Conservation (phyloP, 192 early-diverging fungal genomes). For the Linnemannia exigua region DNA sequence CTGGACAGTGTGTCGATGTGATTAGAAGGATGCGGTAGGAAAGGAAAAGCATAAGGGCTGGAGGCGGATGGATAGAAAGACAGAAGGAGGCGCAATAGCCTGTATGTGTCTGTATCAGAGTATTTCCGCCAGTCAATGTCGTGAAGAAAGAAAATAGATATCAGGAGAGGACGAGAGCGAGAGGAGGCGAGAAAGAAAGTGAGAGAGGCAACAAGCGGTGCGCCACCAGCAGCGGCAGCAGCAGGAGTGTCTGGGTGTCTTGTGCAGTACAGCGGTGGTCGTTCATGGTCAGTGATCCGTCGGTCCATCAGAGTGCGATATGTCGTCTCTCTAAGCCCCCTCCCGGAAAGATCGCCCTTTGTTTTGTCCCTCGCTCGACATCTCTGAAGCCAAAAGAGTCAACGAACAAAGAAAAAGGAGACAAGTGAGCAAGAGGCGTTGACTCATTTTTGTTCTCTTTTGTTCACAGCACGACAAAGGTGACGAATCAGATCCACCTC, state of each 20-base stretch:
- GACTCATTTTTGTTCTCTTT: slow-evolving; percentile 15
- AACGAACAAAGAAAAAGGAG: neutral
- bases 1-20: neutral
- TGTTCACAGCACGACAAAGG: neutral
- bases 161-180: neutral
- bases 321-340: neutral
- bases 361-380: too few relatives aligned
- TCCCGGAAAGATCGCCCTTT: too few relatives aligned
- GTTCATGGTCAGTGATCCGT: too few relatives aligned
- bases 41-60: neutral
- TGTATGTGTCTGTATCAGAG: neutral
- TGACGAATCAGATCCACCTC: slow-evolving; percentile 2
- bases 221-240: too few relatives aligned
- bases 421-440: neutral
- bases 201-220: neutral
- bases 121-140: neutral
- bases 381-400: too few relatives aligned
- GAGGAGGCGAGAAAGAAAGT: neutral
- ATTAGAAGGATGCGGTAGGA: neutral
- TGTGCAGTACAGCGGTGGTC: neutral
- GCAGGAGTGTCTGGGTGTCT: too few relatives aligned
- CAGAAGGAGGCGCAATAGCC: neutral
- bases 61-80: neutral
- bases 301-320: too few relatives aligned
- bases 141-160: neutral